Evolutionary conservation across 164 flowering plant genomes (phyloP), one percentile per base, ranked within the genome.

Genomic region (Aristolochia californica): DNA sequence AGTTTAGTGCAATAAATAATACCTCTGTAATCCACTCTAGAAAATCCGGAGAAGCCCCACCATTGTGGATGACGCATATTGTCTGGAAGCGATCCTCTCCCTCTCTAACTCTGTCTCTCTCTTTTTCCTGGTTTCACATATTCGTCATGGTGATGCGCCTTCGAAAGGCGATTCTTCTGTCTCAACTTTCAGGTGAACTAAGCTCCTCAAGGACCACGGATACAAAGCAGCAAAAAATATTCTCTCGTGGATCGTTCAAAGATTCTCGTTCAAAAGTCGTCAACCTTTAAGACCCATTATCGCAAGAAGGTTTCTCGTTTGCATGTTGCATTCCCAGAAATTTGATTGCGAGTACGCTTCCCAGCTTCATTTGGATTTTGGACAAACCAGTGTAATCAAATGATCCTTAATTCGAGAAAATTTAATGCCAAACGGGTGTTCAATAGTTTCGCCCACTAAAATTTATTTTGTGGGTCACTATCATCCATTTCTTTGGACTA

Each of bases 121-220:
- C n/a, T n/a, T n/a, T n/a, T n/a, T n/a, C n/a, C n/a, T n/a, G n/a
- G n/a, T n/a, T n/a, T n/a, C n/a, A n/a, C n/a, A n/a, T n/a, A n/a
- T n/a, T n/a, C n/a, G n/a, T n/a, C n/a, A n/a, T n/a, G n/a, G n/a
- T n/a, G n/a, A n/a, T n/a, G n/a, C n/a, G n/a, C n/a, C n/a, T n/a
- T n/a, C n/a, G n/a, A n/a, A n/a, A n/a, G n/a, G n/a, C 12, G 57
- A 61, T 62, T 55, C 49, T 8, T 24, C n/a, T 45, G 30, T 56
- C 21, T 25, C 67, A 57, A 57, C 61, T 51, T 49, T 57, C 52
- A 1, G 40, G 16, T 43, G 48, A 10, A 10, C 30, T 40, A 18
- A 57, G 51, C 57, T 60, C 23, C 38, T 52, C 49, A 43, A 64
- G 40, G 56, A 56, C 48, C 54, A 55, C 59, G 55, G 51, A 53